Conservation (phyloP, 163 green algal species). For the Scenedesmus sp. region DNA sequence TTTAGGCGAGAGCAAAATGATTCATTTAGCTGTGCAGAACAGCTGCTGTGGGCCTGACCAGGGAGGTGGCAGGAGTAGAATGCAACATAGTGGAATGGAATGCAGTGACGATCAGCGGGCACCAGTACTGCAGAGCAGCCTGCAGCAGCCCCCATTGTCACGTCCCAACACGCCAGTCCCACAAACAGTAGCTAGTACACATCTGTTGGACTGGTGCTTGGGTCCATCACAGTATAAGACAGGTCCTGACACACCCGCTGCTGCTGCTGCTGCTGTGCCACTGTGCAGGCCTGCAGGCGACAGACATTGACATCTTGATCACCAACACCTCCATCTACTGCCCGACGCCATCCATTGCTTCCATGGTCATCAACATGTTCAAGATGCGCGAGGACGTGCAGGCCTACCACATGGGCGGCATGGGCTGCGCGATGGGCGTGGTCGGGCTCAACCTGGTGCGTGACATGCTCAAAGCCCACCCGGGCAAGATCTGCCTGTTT, state of each 20-base stretch:
- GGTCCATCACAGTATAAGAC: neutral
- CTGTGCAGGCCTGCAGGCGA: constrained; percentile 60
- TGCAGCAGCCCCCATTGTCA: neutral
- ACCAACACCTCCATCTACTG: constrained; percentile 93
- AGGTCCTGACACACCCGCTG: neutral
- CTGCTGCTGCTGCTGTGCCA: neutral
- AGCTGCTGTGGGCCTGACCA: too few species aligned
- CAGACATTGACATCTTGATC: constrained; percentile 93
- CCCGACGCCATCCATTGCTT: constrained; percentile 91
- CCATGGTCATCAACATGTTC: constrained; percentile 95
- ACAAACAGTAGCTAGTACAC: neutral
- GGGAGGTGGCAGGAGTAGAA: neutral
- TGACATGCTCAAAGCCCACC: constrained; percentile 58
- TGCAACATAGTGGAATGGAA: too few species aligned
- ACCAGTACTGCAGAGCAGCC: neutral
- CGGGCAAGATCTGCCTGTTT: constrained; percentile 69
- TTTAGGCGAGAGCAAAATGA: too few species aligned
- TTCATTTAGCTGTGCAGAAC: too few species aligned
- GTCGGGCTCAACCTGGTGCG: constrained; percentile 69
- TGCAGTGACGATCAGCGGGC: neutral
- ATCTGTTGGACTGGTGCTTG: neutral
- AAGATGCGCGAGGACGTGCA: constrained; percentile 86
- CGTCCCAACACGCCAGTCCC: too few species aligned
- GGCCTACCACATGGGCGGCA: constrained; percentile 70
- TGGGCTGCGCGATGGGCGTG: constrained; percentile 69